Evolutionary conservation across 305 asterid species (phyloP).

Genomic region (Solanum hybrid): DNA sequence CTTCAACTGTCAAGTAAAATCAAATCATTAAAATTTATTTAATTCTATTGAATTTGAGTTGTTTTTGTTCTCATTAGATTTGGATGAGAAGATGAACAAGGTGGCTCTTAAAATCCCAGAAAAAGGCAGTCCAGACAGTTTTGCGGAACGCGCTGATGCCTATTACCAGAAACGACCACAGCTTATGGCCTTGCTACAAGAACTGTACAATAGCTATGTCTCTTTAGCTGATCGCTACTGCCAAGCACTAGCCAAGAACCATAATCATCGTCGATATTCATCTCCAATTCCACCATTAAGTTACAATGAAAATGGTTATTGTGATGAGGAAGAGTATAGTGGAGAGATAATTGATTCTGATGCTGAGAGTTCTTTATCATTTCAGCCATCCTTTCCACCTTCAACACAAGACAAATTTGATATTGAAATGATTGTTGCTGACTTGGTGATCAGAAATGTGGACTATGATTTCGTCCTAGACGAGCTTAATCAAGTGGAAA

Average conservation of each 20-base stretch:
- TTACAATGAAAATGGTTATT: conserved; percentile 16
- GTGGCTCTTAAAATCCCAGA: conserved; percentile 11
- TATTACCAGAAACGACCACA: conserved; percentile 82
- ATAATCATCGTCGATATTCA: conserved; percentile 30
- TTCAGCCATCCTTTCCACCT: conserved; percentile 26
- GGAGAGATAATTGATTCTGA: conserved; percentile 58
- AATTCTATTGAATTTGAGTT: background rate
- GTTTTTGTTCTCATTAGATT: conserved; percentile 11
- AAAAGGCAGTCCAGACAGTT: conserved; percentile 40
- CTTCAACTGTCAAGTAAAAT: background rate
- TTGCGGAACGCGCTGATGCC: conserved; percentile 59
- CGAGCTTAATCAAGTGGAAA: conserved; percentile 51
- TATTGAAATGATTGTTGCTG: conserved; percentile 55
- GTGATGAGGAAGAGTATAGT: conserved; percentile 26
- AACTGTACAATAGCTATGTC: conserved; percentile 71
- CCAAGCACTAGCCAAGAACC: conserved; percentile 59
- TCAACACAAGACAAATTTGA: conserved; percentile 19
- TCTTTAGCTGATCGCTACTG: conserved; percentile 80
- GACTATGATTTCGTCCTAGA: conserved; percentile 47
- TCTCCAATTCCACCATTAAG: conserved; percentile 37
- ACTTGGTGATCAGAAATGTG: conserved; percentile 55
- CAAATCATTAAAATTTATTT: background rate
- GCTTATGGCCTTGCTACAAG: conserved; percentile 58
- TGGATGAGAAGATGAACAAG: conserved; percentile 35
- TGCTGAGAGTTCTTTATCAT: conserved; percentile 73